phyloP scores from a whole-genome alignment of 768 basidiomycete genomes.

The Clitopilus passeckerianus region DNA sequence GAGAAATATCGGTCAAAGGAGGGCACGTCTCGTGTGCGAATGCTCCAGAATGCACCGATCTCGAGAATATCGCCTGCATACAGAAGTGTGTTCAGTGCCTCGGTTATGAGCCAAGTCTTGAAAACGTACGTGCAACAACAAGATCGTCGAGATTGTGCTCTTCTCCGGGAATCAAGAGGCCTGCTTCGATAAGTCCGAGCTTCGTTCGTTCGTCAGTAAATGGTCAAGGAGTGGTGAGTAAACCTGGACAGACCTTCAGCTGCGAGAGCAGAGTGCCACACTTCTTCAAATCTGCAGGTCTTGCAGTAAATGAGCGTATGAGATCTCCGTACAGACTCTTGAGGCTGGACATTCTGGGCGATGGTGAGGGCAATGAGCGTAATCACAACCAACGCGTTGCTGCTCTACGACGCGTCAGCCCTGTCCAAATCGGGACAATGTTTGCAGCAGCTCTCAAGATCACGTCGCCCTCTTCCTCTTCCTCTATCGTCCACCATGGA shows the following conservation, averaged over 20 bases:
- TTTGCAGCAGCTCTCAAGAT: conserved; percentile 8
- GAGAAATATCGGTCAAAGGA: conserved; percentile 95
- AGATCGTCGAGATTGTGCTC: conserved; percentile 64
- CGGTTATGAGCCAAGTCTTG: background rate
- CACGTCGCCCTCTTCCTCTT: conserved; percentile 10
- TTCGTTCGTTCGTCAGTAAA: conserved; percentile 20
- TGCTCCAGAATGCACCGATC: conserved; percentile 92
- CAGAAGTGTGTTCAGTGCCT: background rate
- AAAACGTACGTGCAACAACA: conserved; percentile 55
- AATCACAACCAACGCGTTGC: conserved; percentile 26
- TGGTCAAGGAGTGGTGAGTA: background rate
- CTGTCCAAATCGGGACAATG: conserved; percentile 14
- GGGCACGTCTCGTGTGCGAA: conserved; percentile 82
- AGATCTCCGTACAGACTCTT: conserved; percentile 62
- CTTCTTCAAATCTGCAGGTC: conserved; percentile 63
- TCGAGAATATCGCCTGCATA: conserved; percentile 85
- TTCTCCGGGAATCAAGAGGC: conserved; percentile 69
- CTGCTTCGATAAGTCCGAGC: conserved; percentile 75
- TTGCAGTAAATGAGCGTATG: conserved; percentile 58
- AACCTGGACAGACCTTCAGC: conserved; percentile 58
- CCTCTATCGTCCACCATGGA: conserved; percentile 38
- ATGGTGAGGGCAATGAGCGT: conserved; percentile 7
- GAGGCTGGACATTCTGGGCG: conserved; percentile 47
- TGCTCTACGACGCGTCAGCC: conserved; percentile 52
- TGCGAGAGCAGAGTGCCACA: conserved; percentile 59